Evolutionary conservation across 305 asterid species (phyloP).

Genomic region (Stenogyne calaminthoides): DNA sequence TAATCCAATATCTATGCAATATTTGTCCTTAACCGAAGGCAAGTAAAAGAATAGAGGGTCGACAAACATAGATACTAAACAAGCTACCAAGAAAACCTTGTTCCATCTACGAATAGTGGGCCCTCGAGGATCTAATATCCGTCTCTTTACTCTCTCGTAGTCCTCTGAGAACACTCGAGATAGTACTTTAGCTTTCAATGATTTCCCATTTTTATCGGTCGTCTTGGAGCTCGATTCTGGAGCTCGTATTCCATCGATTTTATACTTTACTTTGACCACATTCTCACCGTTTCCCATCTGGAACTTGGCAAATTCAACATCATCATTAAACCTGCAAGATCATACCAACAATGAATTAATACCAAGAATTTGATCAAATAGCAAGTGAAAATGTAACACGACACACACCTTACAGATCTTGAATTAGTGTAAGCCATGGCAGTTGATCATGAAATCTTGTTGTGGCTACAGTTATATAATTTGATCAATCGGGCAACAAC

Average conservation of each 20-base stretch:
- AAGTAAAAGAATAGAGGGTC: slow-evolving; percentile 94
- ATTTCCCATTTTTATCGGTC: slow-evolving; percentile 37
- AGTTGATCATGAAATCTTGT: slow-evolving; percentile 28
- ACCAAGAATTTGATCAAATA: neutral
- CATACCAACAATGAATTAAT: neutral
- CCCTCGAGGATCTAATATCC: slow-evolving; percentile 87
- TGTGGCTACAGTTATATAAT: slow-evolving; percentile 25
- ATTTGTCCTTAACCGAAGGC: slow-evolving; percentile 49
- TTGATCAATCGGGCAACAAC: slow-evolving; percentile 42
- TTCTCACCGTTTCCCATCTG: slow-evolving; percentile 47
- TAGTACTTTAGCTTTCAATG: slow-evolving; percentile 72
- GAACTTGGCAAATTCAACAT: slow-evolving; percentile 46
- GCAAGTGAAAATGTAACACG: neutral
- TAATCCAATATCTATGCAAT: slow-evolving; percentile 70
- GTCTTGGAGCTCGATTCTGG: slow-evolving; percentile 40
- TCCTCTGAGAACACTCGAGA: slow-evolving; percentile 96
- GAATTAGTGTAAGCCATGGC: slow-evolving; percentile 62
- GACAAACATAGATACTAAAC: slow-evolving; percentile 74
- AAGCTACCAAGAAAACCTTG: slow-evolving; percentile 81
- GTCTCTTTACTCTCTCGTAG: slow-evolving; percentile 69
- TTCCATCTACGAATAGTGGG: slow-evolving; percentile 78
- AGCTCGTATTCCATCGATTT: slow-evolving; percentile 45
- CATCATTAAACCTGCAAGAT: slow-evolving; percentile 67
- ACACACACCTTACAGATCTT: slow-evolving; percentile 73
- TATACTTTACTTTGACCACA: slow-evolving; percentile 58